Evolutionary conservation across 2,329 filamentous ascomycete species (phyloP).

Genomic region (Cucurbitaria berberidis): DNA sequence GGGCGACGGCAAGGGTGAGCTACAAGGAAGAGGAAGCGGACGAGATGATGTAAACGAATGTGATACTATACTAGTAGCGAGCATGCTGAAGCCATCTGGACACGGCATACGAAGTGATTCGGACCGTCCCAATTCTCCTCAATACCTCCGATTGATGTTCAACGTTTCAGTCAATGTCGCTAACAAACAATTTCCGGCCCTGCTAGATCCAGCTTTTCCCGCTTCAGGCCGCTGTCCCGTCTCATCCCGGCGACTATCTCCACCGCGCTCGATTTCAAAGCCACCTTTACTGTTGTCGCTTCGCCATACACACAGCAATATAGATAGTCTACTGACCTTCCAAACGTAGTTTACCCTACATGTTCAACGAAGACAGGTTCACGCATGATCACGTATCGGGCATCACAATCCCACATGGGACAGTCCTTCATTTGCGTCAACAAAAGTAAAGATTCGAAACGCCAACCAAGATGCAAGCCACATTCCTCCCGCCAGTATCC

Average conservation of each 20-base stretch:
- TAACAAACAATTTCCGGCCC: constrained; percentile 18
- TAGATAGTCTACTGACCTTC: constrained; percentile 21
- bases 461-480: neutral
- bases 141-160: neutral
- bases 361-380: too few species aligned
- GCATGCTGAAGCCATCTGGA: neutral
- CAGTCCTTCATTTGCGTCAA: neutral
- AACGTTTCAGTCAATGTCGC: neutral
- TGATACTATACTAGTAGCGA: constrained; percentile 3
- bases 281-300: neutral
- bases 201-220: constrained; percentile 22
- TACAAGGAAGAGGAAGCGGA: constrained; percentile 46
- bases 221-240: constrained; percentile 22
- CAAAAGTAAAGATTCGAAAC: neutral
- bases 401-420: neutral
- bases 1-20: constrained; percentile 35
- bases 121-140: constrained; percentile 7
- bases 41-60: constrained; percentile 30
- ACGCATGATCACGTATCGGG: constrained; percentile 1
- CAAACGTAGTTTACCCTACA: constrained; percentile 6
- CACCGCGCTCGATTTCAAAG: neutral
- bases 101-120: constrained; percentile 1
- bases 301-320: neutral
- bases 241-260: neutral
- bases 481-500: neutral